Evolutionary conservation across 169 alveolate species (phyloP), one percentile per base, ranked within the genome.

Genomic region (Plasmodium gallinaceum): DNA sequence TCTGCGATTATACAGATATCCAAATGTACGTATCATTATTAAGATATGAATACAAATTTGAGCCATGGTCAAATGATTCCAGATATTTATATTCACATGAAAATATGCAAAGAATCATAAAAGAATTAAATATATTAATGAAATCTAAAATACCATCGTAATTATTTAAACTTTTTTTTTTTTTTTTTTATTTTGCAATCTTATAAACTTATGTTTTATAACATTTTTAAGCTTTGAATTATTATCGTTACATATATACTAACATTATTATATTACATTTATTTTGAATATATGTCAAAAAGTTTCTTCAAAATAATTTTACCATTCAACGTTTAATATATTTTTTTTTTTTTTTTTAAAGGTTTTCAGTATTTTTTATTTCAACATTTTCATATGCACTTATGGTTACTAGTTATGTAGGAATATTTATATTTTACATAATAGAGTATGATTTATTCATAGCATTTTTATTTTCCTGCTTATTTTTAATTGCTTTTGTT

Each of bases 11-110:
- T 69, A 76, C 89, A 48, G 89, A 76, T 45, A 76, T 76, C 24
- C 75, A 74, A 76, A 76, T 76, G 89, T n/a, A 32, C 18, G 60
- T 76, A 39, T 76, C 78, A 16, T 65, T 76, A 52, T 7, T 45
- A 22, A 62, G 45, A 42, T 76, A 76, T 54, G 76, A 22, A 48
- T 76, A 76, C 32, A 46, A n/a, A 76, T 76, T 76, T 43, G 64
- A 76, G 16, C 69, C 89, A 45, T 76, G 89, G 89, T 24, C 72
- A 12, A 76, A 76, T 22, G 89, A 76, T 46, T 64, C 89, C 7
- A 64, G 89, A 51, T 76, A 61, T 76, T 64, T 76, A 76, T 76
- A 76, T 51, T 68, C 89, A 32, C 74, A 64, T 43, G 89, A 64
- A 37, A 61, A 76, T 20, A 76, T 76, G 89, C 89, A 76, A 54